These are phyloP conservation scores for Pisolithus tinctorius DNA, from an alignment of 768 basidiomycete species.

Conservation along the genomic window DNA sequence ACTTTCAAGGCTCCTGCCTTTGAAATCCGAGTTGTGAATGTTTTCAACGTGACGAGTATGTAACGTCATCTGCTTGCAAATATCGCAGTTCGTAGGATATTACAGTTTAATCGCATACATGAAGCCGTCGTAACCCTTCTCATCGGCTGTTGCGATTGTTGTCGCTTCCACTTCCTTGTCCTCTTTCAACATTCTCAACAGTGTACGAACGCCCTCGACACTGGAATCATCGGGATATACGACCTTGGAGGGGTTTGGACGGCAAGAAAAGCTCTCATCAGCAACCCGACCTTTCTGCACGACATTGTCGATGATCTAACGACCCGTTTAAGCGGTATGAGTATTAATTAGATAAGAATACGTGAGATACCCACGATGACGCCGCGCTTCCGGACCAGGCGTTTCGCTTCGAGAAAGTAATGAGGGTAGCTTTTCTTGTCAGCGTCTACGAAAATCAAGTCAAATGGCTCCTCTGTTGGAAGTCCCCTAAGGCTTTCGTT, in stretches of 20 bases:
- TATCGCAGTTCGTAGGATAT: neutral
- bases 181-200: conserved; percentile 40
- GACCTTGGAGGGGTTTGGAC: conserved; percentile 3
- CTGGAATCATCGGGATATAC: conserved; percentile 14
- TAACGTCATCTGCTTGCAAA: no score
- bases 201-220: conserved; percentile 40
- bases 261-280: conserved; percentile 29
- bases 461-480: conserved; percentile 45
- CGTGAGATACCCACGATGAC: conserved; percentile 42
- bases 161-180: conserved; percentile 48
- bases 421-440: conserved; percentile 51
- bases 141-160: conserved; percentile 42
- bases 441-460: conserved; percentile 68
- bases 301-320: conserved; percentile 58
- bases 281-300: conserved; percentile 44
- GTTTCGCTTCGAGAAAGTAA: conserved; percentile 57
- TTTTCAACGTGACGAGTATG: no score
- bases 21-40: no score
- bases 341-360: neutral
- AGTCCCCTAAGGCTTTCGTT: conserved; percentile 43
- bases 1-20: no score
- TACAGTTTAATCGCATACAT: conserved; percentile 32
- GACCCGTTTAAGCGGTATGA: neutral
- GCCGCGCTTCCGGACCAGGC: conserved; percentile 52
- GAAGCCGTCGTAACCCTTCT: conserved; percentile 50